A percentile compares a stretch with the other conserved stretches of the same genome.
Evolutionary conservation across 306 rosid genomes (phyloP).

Genomic region (Castanospermum australe): DNA sequence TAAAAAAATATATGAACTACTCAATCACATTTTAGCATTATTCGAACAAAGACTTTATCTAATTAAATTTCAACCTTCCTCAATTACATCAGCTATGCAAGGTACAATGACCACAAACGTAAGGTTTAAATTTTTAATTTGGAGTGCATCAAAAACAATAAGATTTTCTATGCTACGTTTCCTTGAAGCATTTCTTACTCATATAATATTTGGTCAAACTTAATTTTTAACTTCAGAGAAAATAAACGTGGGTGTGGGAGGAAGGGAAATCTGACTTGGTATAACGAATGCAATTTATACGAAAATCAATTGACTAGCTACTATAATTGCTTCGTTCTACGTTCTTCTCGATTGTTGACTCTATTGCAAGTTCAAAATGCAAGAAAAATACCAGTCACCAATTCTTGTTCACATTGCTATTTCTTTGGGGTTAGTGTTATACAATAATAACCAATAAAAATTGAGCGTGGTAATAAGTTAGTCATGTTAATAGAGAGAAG

Average conservation of each 20-base stretch:
- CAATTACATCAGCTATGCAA: neutral
- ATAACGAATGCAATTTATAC: neutral
- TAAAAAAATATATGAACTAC: no score
- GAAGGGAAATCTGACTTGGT: constrained; percentile 12
- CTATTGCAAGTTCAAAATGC: neutral
- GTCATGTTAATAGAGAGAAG: no score
- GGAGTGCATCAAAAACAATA: no score
- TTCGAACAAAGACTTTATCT: no score
- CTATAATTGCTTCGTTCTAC: neutral
- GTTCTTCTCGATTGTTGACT: neutral
- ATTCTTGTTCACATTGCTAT: neutral
- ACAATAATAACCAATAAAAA: no score
- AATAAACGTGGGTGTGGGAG: neutral
- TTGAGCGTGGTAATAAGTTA: no score
- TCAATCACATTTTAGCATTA: no score
- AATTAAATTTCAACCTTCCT: neutral
- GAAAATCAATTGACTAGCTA: neutral
- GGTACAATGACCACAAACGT: neutral
- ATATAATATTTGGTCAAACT: neutral
- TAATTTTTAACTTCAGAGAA: neutral
- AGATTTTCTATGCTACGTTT: neutral
- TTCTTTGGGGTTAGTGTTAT: neutral
- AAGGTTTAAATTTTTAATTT: neutral
- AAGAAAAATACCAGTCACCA: neutral
- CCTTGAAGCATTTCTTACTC: neutral